Evolutionary conservation across 768 basidiomycete species (phyloP).

Genomic region (Crassisporium funariophilum): DNA sequence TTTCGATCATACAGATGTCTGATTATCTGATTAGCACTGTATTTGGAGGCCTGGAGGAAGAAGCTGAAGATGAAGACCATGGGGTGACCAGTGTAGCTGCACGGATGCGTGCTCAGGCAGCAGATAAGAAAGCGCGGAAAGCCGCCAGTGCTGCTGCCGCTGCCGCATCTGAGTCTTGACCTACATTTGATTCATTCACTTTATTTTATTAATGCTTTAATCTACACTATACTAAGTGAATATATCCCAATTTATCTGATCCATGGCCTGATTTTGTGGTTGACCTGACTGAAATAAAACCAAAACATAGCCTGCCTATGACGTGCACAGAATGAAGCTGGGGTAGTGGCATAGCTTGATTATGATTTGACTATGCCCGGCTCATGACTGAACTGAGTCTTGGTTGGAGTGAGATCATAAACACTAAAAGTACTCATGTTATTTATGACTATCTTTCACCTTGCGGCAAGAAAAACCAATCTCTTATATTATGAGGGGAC

Average conservation of each 20-base stretch:
- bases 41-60: slow-evolving; percentile 1
- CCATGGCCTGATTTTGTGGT: too few species aligned
- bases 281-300: too few species aligned
- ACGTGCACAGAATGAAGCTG: too few species aligned
- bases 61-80: background rate
- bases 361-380: background rate
- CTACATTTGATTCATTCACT: too few species aligned
- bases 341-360: too few species aligned
- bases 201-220: too few species aligned
- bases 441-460: background rate
- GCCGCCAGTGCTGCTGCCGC: background rate
- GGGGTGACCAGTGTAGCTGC: background rate
- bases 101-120: slow-evolving; percentile 5
- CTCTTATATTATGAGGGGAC: background rate
- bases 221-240: too few species aligned
- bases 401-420: slow-evolving; percentile 2
- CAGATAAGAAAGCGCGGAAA: slow-evolving; percentile 2
- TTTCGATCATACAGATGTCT: background rate
- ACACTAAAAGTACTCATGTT: background rate
- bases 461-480: background rate
- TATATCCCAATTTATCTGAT: too few species aligned
- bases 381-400: background rate
- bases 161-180: too few species aligned
- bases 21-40: slow-evolving; percentile 1
- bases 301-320: too few species aligned